A percentile compares a stretch with the other conserved stretches of the same genome.
Evolutionary conservation across 1,139 yeast species (phyloP).

Genomic region (Yamadazyma kanchanaburiensis): DNA sequence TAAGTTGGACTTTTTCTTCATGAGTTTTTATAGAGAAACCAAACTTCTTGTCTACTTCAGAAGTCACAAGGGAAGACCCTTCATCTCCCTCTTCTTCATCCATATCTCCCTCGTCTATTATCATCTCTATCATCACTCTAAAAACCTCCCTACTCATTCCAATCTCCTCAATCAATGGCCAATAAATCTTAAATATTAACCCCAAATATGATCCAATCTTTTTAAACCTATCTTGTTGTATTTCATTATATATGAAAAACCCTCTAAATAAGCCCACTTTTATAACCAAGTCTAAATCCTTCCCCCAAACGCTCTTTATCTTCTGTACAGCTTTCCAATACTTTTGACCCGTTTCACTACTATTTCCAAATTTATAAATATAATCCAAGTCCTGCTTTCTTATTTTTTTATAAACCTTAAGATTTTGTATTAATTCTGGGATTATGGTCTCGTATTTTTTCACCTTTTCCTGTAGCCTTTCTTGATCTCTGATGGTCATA

Average conservation of each 20-base stretch:
- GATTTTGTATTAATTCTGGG: slow-evolving; percentile 11
- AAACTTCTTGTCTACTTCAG: too few relatives aligned
- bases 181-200: slow-evolving; percentile 27
- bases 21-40: slow-evolving; percentile 6
- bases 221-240: slow-evolving; percentile 11
- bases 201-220: slow-evolving; percentile 22
- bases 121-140: too few relatives aligned
- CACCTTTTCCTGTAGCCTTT: slow-evolving; percentile 4
- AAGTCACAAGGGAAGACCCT: too few relatives aligned
- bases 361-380: slow-evolving; percentile 35
- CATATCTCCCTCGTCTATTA: too few relatives aligned
- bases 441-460: slow-evolving; percentile 2
- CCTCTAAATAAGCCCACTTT: slow-evolving; percentile 21
- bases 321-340: slow-evolving; percentile 38
- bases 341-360: slow-evolving; percentile 31
- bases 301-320: slow-evolving; percentile 9
- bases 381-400: slow-evolving; percentile 45
- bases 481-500: slow-evolving; percentile 14
- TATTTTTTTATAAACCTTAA: slow-evolving; percentile 32
- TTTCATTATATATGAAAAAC: slow-evolving; percentile 26
- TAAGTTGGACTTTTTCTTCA: slow-evolving; percentile 4
- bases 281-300: slow-evolving; percentile 9
- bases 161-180: slow-evolving; percentile 30
- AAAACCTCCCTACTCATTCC: too few relatives aligned
- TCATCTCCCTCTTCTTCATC: too few relatives aligned